Evolutionary conservation across 345 rosid genomes (phyloP).

Genomic region (Lenwebbia sp.): DNA sequence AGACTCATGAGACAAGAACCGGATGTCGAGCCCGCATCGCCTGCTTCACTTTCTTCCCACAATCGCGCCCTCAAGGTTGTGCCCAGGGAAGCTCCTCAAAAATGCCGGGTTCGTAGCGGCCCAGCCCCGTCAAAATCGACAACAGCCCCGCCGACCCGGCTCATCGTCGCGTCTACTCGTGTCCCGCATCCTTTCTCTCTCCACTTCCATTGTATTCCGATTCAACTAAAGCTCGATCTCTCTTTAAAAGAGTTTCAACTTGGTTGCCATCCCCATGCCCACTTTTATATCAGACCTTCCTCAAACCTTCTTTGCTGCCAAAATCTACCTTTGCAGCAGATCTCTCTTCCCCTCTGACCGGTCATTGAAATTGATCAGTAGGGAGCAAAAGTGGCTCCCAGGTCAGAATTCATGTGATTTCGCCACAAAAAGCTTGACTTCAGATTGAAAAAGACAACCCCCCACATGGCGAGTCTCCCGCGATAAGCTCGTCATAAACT

Average conservation of each 20-base stretch:
- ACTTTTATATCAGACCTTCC: neutral
- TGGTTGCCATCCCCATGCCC: neutral
- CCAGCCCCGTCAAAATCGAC: neutral
- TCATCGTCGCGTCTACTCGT: neutral
- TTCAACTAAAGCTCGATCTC: neutral
- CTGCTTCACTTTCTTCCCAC: neutral
- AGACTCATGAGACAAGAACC: neutral
- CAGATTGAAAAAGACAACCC: neutral
- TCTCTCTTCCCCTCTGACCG: neutral
- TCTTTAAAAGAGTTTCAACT: neutral
- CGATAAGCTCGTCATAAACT: neutral
- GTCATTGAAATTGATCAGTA: neutral
- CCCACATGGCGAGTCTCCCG: neutral
- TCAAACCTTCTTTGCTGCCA: neutral
- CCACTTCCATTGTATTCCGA: neutral
- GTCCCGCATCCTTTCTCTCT: neutral
- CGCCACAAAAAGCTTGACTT: neutral
- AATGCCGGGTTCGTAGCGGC: neutral
- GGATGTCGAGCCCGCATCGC: neutral
- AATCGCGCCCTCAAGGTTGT: neutral
- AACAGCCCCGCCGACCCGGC: neutral
- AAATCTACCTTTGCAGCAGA: neutral
- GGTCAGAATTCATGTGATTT: neutral
- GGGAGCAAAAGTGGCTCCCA: neutral
- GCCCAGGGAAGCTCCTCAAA: neutral